Percentiles rank a stretch among this genome's conserved stretches.
Evolutionary conservation across 208 protist genomes (phyloP).

Genomic region (Leishmania aethiopica): DNA sequence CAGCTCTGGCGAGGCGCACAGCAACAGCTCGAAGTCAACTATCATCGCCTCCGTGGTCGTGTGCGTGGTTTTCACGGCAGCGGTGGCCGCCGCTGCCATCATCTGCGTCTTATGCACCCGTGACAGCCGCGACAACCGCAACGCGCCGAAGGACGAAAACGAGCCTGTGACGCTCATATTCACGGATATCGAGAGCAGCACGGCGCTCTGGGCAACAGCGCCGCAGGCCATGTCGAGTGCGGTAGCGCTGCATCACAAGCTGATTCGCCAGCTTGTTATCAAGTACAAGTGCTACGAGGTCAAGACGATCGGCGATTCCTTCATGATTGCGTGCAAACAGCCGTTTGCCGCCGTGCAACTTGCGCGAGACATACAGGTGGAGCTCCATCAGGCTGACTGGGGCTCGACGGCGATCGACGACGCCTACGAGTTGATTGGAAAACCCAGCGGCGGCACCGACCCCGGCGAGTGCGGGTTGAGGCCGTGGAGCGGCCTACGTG

Average conservation of each 20-base stretch:
- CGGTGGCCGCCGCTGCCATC: slow-evolving; percentile 12
- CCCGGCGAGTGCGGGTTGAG: background rate
- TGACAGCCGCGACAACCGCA: slow-evolving; percentile 51
- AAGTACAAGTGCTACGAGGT: slow-evolving; percentile 73
- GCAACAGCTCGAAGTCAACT: background rate
- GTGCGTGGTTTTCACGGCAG: background rate
- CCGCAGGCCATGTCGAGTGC: slow-evolving; percentile 47
- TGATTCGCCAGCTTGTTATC: slow-evolving; percentile 61
- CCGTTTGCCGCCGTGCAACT: slow-evolving; percentile 48
- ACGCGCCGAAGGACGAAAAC: slow-evolving; percentile 50
- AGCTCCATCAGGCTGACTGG: slow-evolving; percentile 49
- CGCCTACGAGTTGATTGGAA: slow-evolving; percentile 19
- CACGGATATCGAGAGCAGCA: slow-evolving; percentile 73
- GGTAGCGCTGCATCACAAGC: slow-evolving; percentile 48
- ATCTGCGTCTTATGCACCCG: slow-evolving; percentile 18
- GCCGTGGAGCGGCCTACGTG: slow-evolving; percentile 52
- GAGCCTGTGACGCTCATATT: slow-evolving; percentile 60
- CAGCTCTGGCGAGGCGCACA: background rate
- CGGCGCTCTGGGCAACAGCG: slow-evolving; percentile 54
- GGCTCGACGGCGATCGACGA: slow-evolving; percentile 48
- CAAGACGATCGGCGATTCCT: slow-evolving; percentile 76
- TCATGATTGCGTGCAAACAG: slow-evolving; percentile 70
- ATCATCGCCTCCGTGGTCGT: slow-evolving; percentile 13
- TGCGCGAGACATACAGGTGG: slow-evolving; percentile 46
- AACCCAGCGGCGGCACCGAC: slow-evolving; percentile 6